Percentiles rank a stretch among this genome's conserved stretches.
These are phyloP conservation scores for Incumbomyces delicatus DNA, from an alignment of 2,329 filamentous ascomycete genomes.

Conservation along the genomic window DNA sequence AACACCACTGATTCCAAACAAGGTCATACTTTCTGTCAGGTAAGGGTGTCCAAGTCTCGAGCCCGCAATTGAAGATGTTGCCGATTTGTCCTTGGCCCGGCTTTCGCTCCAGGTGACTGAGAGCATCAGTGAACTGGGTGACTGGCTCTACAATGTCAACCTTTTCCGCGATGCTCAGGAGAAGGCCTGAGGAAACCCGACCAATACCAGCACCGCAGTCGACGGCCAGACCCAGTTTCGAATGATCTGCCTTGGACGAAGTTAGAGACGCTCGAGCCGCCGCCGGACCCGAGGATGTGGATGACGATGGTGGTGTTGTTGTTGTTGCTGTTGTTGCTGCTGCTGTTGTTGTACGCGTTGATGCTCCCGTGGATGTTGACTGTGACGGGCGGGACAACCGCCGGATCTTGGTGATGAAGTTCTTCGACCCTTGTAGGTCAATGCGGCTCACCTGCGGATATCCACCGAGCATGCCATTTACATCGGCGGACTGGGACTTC, in stretches of 20 bases:
- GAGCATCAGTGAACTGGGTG: slow-evolving; percentile 61
- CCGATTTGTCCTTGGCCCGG: slow-evolving; percentile 35
- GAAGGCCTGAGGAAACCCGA: slow-evolving; percentile 65
- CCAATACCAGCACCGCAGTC: slow-evolving; percentile 67
- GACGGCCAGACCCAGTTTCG: slow-evolving; percentile 32
- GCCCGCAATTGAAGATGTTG: slow-evolving; percentile 58
- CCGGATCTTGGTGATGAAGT: slow-evolving; percentile 59
- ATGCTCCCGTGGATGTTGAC: background rate
- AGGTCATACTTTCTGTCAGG: slow-evolving; percentile 55
- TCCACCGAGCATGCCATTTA: slow-evolving; percentile 71
- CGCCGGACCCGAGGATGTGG: too few species aligned
- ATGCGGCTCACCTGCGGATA: slow-evolving; percentile 58
- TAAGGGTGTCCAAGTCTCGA: slow-evolving; percentile 58
- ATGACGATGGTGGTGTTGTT: background rate
- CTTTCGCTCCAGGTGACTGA: slow-evolving; percentile 27
- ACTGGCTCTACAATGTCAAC: slow-evolving; percentile 85
- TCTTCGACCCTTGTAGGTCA: slow-evolving; percentile 61
- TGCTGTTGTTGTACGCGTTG: background rate
- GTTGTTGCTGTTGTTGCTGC: background rate
- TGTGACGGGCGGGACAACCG: slow-evolving; percentile 17
- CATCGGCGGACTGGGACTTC: slow-evolving; percentile 31
- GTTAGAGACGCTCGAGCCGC: too few species aligned
- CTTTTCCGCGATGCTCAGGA: slow-evolving; percentile 57
- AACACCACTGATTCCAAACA: slow-evolving; percentile 86
- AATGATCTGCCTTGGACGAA: too few species aligned